Evolutionary conservation across 1,284 basidiomycete genomes (phyloP).

Genomic region (Cutaneotrichosporon cavernicola): DNA sequence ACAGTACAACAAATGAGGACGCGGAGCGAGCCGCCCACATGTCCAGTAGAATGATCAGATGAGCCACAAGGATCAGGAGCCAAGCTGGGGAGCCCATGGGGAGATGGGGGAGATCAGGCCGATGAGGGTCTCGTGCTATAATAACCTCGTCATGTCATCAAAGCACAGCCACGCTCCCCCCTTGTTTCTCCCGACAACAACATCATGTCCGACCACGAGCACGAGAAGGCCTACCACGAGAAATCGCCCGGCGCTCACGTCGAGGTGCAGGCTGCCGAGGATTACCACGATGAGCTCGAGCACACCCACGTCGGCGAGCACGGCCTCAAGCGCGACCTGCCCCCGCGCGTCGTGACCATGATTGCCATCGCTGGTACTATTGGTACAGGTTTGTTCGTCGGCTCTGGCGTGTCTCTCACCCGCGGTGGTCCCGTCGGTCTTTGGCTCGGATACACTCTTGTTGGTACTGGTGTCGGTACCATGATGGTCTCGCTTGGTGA

Average conservation of each 20-base stretch:
- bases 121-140: not conserved
- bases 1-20: no score
- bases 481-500: slow-evolving; percentile 26
- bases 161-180: not conserved
- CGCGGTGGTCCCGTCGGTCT: slow-evolving; percentile 55
- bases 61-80: not conserved
- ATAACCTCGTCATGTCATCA: not conserved
- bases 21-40: no score
- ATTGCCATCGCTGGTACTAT: slow-evolving; percentile 56
- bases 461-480: slow-evolving; percentile 26
- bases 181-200: not conserved
- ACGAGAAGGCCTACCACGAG: slow-evolving; percentile 1
- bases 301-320: slow-evolving; percentile 16
- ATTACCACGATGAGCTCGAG: slow-evolving; percentile 12
- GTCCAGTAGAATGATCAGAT: not conserved
- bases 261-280: slow-evolving; percentile 10
- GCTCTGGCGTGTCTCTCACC: slow-evolving; percentile 24
- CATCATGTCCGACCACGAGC: not conserved
- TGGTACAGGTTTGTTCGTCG: slow-evolving; percentile 56
- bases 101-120: not conserved
- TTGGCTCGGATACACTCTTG: slow-evolving; percentile 31
- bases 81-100: not conserved
- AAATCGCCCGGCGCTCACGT: not conserved
- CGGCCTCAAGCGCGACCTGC: slow-evolving; percentile 16
- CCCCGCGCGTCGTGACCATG: slow-evolving; percentile 28